Percentiles rank a stretch among this genome's conserved stretches.
Conservation (phyloP, 2,329 filamentous ascomycete genomes). For the Clonostachys byssicola region DNA sequence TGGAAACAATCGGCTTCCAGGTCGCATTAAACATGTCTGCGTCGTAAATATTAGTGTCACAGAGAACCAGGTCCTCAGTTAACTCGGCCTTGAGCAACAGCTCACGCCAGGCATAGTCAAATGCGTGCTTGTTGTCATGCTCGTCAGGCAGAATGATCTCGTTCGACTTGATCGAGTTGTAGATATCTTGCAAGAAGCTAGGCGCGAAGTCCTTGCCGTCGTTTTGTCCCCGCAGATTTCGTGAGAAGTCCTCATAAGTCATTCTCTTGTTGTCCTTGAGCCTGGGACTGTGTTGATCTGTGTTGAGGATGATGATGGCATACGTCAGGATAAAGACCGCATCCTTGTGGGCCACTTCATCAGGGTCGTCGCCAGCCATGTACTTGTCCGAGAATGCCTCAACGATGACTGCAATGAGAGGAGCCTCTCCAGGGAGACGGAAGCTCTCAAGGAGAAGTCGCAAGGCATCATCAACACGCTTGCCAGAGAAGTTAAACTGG, state of each 20-base stretch:
- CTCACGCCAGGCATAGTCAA: slow-evolving; percentile 97
- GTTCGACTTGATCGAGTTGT: slow-evolving; percentile 83
- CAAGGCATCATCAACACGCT: slow-evolving; percentile 86
- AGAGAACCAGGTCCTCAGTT: slow-evolving; percentile 69
- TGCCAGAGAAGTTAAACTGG: slow-evolving; percentile 82
- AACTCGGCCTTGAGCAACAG: slow-evolving; percentile 79
- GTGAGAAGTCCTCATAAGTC: slow-evolving; percentile 76
- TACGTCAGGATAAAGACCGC: slow-evolving; percentile 89
- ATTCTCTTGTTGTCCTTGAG: slow-evolving; percentile 76
- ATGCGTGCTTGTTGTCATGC: slow-evolving; percentile 93
- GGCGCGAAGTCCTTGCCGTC: slow-evolving; percentile 77
- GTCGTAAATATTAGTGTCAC: slow-evolving; percentile 91
- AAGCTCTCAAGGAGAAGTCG: slow-evolving; percentile 86
- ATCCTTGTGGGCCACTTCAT: slow-evolving; percentile 79
- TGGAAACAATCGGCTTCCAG: slow-evolving; percentile 93
- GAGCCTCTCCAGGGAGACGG: slow-evolving; percentile 87
- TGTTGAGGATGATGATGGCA: slow-evolving; percentile 96
- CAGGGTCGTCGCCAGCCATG: slow-evolving; percentile 62
- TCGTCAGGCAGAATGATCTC: slow-evolving; percentile 98
- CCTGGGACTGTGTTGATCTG: slow-evolving; percentile 94
- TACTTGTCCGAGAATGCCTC: slow-evolving; percentile 86
- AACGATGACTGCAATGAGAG: slow-evolving; percentile 89
- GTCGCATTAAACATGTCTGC: slow-evolving; percentile 96
- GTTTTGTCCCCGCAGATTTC: slow-evolving; percentile 89
- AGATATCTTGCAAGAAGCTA: slow-evolving; percentile 83